These are phyloP conservation scores for Candida silvatica DNA, from an alignment of 805 yeast genomes.

Conservation along the genomic window DNA sequence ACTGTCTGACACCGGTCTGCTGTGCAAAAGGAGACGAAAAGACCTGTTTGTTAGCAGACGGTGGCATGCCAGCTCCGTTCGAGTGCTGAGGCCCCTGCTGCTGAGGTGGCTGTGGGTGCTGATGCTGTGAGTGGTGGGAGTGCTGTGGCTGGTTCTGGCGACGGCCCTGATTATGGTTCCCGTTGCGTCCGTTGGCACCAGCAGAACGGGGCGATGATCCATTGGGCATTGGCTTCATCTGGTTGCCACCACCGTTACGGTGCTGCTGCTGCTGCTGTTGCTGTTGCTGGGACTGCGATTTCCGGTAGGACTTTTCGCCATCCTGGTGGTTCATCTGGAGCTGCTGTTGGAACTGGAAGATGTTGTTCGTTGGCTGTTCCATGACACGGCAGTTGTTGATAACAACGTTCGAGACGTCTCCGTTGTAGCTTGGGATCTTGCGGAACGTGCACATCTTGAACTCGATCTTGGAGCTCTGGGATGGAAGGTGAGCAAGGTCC, in stretches of 20 bases:
- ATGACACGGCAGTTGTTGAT: slow-evolving; percentile 22
- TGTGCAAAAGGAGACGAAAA: not conserved
- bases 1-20: not conserved
- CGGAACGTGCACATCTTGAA: slow-evolving; percentile 25
- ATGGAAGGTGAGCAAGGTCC: slow-evolving; percentile 18
- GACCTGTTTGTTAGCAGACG: not conserved
- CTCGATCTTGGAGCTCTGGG: slow-evolving; percentile 13
- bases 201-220: not conserved
- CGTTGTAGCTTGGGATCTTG: slow-evolving; percentile 19
- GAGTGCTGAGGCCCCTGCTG: slow-evolving; percentile 4
- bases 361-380: slow-evolving; percentile 20
- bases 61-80: not conserved
- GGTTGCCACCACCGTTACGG: slow-evolving; percentile 1
- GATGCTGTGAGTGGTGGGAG: slow-evolving; percentile 4
- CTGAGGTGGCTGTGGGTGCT: slow-evolving; percentile 3
- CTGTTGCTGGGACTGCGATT: slow-evolving; percentile 4
- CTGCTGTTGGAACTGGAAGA: slow-evolving; percentile 19
- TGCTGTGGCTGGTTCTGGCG: slow-evolving; percentile 2
- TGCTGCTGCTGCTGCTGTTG: not conserved
- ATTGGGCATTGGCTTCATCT: not conserved
- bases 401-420: slow-evolving; percentile 19
- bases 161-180: not conserved
- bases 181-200: not conserved
- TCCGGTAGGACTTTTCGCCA: not conserved
- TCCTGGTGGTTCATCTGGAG: slow-evolving; percentile 6